Base-by-base conservation (phyloP, 2,329 filamentous ascomycete species). In the Ophiosphaerella narmari region DNA sequence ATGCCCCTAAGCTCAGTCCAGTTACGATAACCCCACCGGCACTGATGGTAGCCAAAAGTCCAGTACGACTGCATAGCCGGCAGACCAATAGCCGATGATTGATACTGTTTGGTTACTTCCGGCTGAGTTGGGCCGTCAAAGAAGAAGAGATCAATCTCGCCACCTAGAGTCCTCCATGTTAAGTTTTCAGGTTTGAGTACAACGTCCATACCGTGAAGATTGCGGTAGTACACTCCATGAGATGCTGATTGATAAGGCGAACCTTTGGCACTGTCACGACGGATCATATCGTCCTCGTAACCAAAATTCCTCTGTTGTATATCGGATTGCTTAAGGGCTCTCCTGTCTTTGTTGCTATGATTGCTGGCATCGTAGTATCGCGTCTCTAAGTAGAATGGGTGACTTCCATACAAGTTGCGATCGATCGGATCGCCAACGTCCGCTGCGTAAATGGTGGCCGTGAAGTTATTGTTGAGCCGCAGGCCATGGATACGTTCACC, bases 11-110 rank as follows among this genome's bases (percentile, higher is more conserved):
- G 66, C 24, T 84, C 79, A 1, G 83, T 82, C 84, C 87, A 91
- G 62, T 89, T 90, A 34, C 80, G 76, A 68, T 94, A 94, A 1
- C 90, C 90, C 86, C 90, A 94, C 51, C 89, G 82, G 62, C 89
- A 93, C 68, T 95, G 90, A 58, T 95, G 90, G 67, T 82, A 93
- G 0, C 91, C 91, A 52, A 95, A 84, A 0, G 86, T 85, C 79
- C 85, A 93, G 74, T 94, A 94, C 13, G 57, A 86, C 66, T 92
- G 87, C 84, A 93, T 86, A 0, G 86, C 86, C 1, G 90, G 89
- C 5, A 89, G 75, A 0, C 90, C 89, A 43, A 87, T 77, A 1
- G 86, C 82, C 45, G 82, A 85, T 48, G 75, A 72, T 55, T 89
- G 86, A 66, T 93, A 94, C 34, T 87, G 81, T 67, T 83, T 84